phyloP scores from a whole-genome alignment of 345 rosid species.

The Hibiscus trionum region DNA sequence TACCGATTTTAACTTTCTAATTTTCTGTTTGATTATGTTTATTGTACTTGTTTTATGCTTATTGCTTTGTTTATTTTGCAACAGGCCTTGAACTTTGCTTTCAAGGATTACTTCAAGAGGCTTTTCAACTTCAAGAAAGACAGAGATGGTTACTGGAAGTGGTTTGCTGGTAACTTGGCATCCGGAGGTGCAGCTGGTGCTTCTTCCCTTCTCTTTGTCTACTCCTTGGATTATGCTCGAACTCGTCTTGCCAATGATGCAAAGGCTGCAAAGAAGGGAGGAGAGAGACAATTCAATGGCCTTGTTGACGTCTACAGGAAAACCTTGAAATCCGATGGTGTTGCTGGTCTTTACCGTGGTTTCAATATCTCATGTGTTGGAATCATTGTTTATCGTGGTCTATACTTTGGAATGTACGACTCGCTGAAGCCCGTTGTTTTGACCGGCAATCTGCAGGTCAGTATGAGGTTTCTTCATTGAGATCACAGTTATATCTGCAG shows the following conservation, averaged over 20 bases:
- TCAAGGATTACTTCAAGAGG: constrained; percentile 85
- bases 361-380: constrained; percentile 83
- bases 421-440: constrained; percentile 77
- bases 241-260: constrained; percentile 89
- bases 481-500: background rate
- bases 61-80: constrained; percentile 1
- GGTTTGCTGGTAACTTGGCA: constrained; percentile 89
- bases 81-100: constrained; percentile 90
- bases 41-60: background rate
- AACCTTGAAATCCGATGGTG: constrained; percentile 61
- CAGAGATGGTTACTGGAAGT: constrained; percentile 83
- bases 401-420: constrained; percentile 84
- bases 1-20: background rate
- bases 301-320: constrained; percentile 72
- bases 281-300: constrained; percentile 85
- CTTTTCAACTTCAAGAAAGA: constrained; percentile 89
- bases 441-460: constrained; percentile 51
- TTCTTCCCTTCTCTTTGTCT: constrained; percentile 72
- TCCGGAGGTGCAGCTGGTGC: constrained; percentile 97
- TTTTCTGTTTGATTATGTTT: background rate
- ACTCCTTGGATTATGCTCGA: constrained; percentile 82
- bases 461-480: background rate
- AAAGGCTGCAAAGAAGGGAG: constrained; percentile 81
- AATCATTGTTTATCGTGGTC: constrained; percentile 74
- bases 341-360: constrained; percentile 87